Conservation (phyloP, 2,329 filamentous ascomycete species). For the Sarocladium oryzae region DNA sequence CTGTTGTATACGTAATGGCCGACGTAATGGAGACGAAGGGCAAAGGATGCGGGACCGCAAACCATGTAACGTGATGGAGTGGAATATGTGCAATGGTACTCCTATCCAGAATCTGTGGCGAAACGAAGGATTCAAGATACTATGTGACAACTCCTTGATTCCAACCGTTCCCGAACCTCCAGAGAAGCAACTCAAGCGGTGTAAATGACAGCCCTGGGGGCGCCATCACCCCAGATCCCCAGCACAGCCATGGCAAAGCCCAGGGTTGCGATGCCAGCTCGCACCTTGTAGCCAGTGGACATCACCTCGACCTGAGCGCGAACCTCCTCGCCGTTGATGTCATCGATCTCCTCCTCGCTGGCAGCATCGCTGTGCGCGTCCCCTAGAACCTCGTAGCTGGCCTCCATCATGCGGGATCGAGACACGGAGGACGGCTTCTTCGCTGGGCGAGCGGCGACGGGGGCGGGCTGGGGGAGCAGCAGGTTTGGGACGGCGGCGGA, state of each 20-base stretch:
- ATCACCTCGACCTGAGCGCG: constrained; percentile 49
- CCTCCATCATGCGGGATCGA: constrained; percentile 49
- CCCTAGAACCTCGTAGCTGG: constrained; percentile 64
- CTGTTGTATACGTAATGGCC: too few species aligned
- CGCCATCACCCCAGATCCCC: constrained; percentile 61
- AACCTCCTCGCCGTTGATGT: constrained; percentile 58
- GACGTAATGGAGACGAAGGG: too few species aligned
- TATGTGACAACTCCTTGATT: neutral
- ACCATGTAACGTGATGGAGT: neutral
- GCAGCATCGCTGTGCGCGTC: constrained; percentile 43
- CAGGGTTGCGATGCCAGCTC: constrained; percentile 46
- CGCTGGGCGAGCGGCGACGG: constrained; percentile 21
- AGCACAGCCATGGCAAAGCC: constrained; percentile 57
- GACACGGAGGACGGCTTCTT: constrained; percentile 19
- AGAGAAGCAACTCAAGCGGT: constrained; percentile 20
- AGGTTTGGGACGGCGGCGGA: constrained; percentile 49
- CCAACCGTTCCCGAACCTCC: neutral
- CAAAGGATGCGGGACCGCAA: too few species aligned
- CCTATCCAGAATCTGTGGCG: neutral
- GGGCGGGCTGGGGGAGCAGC: constrained; percentile 30
- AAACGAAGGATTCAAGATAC: neutral
- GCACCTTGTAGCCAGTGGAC: constrained; percentile 45
- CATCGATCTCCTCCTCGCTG: constrained; percentile 39
- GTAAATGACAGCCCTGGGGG: constrained; percentile 27
- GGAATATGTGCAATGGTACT: constrained; percentile 6